Base-by-base conservation (phyloP, 805 yeast genomes). In the Candida orba region DNA sequence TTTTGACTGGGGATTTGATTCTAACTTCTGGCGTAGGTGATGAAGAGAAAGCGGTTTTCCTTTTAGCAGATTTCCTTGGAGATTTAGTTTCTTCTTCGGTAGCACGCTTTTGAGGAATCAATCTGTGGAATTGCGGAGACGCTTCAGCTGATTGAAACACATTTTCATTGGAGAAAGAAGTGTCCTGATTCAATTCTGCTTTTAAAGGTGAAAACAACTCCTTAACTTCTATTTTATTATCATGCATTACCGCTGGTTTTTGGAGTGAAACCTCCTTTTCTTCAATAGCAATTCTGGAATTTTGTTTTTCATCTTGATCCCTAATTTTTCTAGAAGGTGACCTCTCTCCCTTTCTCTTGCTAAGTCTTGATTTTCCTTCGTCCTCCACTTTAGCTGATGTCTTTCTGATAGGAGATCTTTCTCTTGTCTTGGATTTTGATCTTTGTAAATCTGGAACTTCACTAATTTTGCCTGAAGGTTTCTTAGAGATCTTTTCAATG, bases 161-260 rank as follows among this genome's bases (percentile, higher is more conserved):
- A 46, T 67, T 66, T 9, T 64, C 67, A 23, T 52, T 51, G 1
- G 65, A 53, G 47, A 68, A 64, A 9, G 62, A 56, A 1, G 54
- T 50, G 10, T 59, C 60, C 13, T 36, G 13, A 12, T 41, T 48
- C 6, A 45, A 18, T 13, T 41, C 47, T 32, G 43, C 43, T 35
- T 50, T 48, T 3, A 50, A 38, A 33, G 12, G 27, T 23, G 8
- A 38, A 32, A 17, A 39, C 34, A 4, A 44, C 41, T 25, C 31
- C 35, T n/a, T 41, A 27, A 10, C 29, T 27, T 27, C 29, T 27
- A 13, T 27, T 10, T 27, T 10, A 27, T 10, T 5, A 27, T 27
- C 29, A 4, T 10, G 14, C 5, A 10, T 27, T 6, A 27, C 6
- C 12, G 29, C 3, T 10, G 29, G 4, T 3, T 27, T 7, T 27